These are phyloP conservation scores for Cercospora janseana DNA, from an alignment of 2,329 filamentous ascomycete genomes.

Conservation along the genomic window DNA sequence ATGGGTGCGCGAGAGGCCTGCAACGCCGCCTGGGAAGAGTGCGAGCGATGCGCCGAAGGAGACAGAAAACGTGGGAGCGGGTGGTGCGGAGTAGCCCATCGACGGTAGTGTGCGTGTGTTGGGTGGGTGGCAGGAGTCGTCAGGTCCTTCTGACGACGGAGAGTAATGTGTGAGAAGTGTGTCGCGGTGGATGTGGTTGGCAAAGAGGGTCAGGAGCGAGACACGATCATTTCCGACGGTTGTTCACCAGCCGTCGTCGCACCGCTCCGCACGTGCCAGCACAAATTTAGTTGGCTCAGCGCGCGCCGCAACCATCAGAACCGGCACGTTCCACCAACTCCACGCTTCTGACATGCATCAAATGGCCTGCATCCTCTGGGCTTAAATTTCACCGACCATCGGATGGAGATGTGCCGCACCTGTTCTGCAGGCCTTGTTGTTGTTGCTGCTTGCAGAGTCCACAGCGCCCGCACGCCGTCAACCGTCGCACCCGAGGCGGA, in stretches of 20 bases:
- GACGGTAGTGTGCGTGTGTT: constrained; percentile 31
- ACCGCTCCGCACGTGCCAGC: constrained; percentile 1
- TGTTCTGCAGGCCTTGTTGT: too few relatives aligned
- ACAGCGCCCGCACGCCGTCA: too few relatives aligned
- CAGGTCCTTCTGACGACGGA: constrained; percentile 22
- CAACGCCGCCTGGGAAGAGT: constrained; percentile 34
- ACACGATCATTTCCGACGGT: constrained; percentile 6
- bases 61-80: constrained; percentile 36
- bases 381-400: too few relatives aligned
- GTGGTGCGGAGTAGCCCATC: constrained; percentile 47
- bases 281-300: constrained; percentile 5
- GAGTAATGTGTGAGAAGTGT: not conserved
- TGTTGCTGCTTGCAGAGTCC: too few relatives aligned
- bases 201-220: constrained; percentile 8
- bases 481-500: too few relatives aligned
- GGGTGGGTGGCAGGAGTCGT: constrained; percentile 12
- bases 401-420: too few relatives aligned
- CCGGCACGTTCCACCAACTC: not conserved
- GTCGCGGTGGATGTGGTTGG: constrained; percentile 6
- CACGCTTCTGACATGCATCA: not conserved
- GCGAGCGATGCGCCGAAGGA: constrained; percentile 39
- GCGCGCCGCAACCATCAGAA: not conserved
- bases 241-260: constrained; percentile 2
- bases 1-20: constrained; percentile 41
- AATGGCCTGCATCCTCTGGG: not conserved